A percentile compares a stretch with the other conserved stretches of the same genome.
phyloP scores from a whole-genome alignment of 441 rosid genomes.

The Populus trichocarpa region DNA sequence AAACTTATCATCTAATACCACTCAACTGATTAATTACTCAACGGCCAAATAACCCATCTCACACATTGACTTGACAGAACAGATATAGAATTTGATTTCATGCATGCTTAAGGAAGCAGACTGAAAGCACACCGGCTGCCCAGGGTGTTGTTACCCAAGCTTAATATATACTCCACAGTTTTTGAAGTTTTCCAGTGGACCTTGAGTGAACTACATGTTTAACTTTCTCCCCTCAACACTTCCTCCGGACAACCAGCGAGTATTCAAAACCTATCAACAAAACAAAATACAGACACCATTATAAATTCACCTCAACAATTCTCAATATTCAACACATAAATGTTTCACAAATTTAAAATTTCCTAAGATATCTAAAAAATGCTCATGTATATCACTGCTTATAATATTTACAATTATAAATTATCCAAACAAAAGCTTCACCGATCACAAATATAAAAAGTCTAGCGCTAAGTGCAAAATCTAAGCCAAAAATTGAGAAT shows the following conservation, averaged over 20 bases:
- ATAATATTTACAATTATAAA: not conserved
- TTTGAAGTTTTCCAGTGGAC: slow-evolving; percentile 88
- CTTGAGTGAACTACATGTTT: slow-evolving; percentile 89
- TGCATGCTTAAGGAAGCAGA: slow-evolving; percentile 9
- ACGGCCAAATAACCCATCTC: not conserved
- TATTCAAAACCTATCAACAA: slow-evolving; percentile 68
- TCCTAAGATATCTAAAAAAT: not conserved
- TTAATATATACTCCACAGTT: slow-evolving; percentile 85
- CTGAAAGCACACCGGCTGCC: slow-evolving; percentile 62
- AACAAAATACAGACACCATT: not conserved
- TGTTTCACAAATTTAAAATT: not conserved
- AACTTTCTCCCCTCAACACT: slow-evolving; percentile 54
- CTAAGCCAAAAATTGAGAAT: not conserved
- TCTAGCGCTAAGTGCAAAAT: not conserved
- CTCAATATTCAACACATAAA: not conserved
- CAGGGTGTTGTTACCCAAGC: slow-evolving; percentile 81
- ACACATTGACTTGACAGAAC: not conserved
- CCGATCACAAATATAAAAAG: not conserved
- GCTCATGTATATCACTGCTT: not conserved
- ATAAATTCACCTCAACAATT: not conserved
- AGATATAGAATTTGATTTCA: not conserved
- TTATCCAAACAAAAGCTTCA: not conserved
- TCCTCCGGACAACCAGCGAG: slow-evolving; percentile 82
- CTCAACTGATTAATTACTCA: not conserved
- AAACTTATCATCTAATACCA: not conserved